A percentile compares a stretch with the other conserved stretches of the same genome.
These are phyloP conservation scores for Microthlaspi erraticum DNA, from an alignment of 345 rosid genomes.

Conservation along the genomic window DNA sequence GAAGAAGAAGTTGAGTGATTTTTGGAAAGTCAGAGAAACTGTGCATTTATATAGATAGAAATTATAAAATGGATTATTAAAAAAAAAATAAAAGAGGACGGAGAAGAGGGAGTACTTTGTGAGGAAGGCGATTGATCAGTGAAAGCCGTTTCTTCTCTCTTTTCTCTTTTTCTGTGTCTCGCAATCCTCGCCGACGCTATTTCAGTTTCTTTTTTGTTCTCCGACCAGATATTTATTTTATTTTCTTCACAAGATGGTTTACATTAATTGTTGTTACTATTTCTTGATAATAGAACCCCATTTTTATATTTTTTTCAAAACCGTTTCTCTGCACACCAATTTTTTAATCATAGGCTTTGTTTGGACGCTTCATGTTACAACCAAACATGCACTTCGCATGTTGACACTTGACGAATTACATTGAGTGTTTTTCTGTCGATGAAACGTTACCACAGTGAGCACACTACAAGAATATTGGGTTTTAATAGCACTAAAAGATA, in stretches of 20 bases:
- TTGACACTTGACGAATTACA: too few species aligned
- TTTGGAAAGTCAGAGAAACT: constrained; percentile 30
- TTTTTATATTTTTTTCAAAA: too few species aligned
- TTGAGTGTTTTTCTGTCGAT: too few species aligned
- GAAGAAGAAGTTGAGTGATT: constrained; percentile 27
- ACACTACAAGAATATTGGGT: too few species aligned
- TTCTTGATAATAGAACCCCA: too few species aligned
- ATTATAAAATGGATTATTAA: too few species aligned
- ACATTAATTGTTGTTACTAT: background rate
- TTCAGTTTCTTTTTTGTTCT: background rate
- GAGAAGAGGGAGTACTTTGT: background rate
- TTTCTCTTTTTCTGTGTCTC: background rate
- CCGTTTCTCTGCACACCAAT: too few species aligned
- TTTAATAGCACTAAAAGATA: too few species aligned
- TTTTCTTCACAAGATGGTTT: background rate
- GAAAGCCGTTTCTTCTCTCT: constrained; percentile 22
- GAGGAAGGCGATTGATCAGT: constrained; percentile 14
- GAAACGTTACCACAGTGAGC: too few species aligned
- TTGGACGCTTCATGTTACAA: background rate
- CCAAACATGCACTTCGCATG: background rate
- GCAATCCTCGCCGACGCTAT: background rate
- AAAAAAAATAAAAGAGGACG: background rate
- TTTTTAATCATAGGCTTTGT: background rate
- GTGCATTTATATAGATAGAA: constrained; percentile 29
- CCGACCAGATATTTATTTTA: constrained; percentile 12